Base-by-base conservation (phyloP, 164 flowering plant species). In the Aristolochia fimbriata region DNA sequence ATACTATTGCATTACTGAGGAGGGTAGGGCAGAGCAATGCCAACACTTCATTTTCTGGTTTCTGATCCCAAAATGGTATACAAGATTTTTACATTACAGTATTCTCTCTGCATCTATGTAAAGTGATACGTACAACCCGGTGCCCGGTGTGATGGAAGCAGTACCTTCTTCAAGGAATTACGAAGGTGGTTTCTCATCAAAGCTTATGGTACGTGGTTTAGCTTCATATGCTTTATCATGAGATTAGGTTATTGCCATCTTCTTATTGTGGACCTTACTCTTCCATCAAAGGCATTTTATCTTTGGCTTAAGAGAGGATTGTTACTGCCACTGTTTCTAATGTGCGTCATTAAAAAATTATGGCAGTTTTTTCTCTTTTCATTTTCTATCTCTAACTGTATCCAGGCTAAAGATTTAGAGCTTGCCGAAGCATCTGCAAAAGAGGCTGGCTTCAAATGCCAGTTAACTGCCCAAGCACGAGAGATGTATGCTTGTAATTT, bases 61-160 rank as follows among this genome's bases (percentile, higher is more conserved):
- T 37, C 43, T 37, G 9, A 10, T 10, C 43, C 8, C 12, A 37
- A 37, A 37, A 37, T 37, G 30, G 5, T 27, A 10, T 37, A 37
- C 43, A 3, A 3, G 9, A 37, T 37, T 37, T 31, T 37, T 7
- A 7, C 12, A 10, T 37, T 31, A 37, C 8, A 10, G 9, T 37
- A 37, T 37, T 37, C 43, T 37, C 43, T 37, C 10, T 37, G 4
- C 43, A 22, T 23, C 4, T 15, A 52, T 79, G 66, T 22, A 87
- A 27, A 92, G 98, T 76, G 96, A 92, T 69, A 79, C 76, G 57
- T 92, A 92, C 58, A 92, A 88, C 69, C 98, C 98, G 30, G 96
- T 92, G 68, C 98, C 98, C 47, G 98, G 98, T 59, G 89, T 92
- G 70, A 88, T 92, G 91, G 84, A 78, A 61, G 96, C 85, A 22